Conservation (phyloP, 768 basidiomycete species). For the Leccinum broughii region DNA sequence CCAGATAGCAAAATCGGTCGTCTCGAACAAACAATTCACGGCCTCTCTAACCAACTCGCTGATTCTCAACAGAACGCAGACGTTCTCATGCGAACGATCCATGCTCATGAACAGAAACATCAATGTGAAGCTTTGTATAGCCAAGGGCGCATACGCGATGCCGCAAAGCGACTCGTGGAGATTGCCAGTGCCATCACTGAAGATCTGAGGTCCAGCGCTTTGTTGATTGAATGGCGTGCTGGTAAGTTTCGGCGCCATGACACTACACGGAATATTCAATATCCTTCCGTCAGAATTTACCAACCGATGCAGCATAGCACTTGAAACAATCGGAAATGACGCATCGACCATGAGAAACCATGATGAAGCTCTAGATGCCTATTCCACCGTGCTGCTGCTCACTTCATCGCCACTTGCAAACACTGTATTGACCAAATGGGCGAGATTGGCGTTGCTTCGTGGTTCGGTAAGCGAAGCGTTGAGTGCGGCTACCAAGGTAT, state of each 20-base stretch:
- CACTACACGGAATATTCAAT: neutral
- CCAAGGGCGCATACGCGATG: neutral
- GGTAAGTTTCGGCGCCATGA: neutral
- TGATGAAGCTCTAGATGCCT: neutral
- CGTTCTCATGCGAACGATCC: neutral
- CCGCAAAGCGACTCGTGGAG: neutral
- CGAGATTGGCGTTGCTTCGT: neutral
- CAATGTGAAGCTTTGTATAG: slow-evolving; percentile 8
- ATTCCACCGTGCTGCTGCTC: neutral
- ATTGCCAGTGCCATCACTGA: neutral
- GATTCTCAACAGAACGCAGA: neutral
- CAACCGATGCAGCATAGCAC: neutral
- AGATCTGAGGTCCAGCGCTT: neutral
- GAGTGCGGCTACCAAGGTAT: neutral
- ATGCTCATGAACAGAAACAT: slow-evolving; percentile 2
- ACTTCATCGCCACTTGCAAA: neutral
- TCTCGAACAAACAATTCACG: neutral
- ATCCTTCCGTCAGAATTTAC: slow-evolving; percentile 2
- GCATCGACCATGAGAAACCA: neutral
- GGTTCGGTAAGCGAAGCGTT: neutral
- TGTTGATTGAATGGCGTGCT: slow-evolving; percentile 1
- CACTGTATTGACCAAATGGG: slow-evolving; percentile 1
- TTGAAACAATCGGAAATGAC: slow-evolving; percentile 1
- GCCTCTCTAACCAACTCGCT: neutral
- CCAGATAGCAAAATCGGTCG: neutral